Evolutionary conservation across 148 eudicot species (phyloP).

Genomic region (Euryodendron excelsum): DNA sequence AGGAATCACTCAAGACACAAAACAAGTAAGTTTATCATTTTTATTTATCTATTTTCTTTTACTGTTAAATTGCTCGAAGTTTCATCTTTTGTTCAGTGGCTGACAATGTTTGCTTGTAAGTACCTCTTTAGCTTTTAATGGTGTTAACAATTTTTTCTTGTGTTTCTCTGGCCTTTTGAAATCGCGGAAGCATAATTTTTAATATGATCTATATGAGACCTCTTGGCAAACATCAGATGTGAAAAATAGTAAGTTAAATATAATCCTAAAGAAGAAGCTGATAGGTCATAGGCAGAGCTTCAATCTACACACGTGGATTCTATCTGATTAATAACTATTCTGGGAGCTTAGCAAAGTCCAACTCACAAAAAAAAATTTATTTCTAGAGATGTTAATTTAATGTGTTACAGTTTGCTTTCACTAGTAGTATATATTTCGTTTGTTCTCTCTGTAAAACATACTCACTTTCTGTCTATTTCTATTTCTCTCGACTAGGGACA

Average conservation of each 20-base stretch:
- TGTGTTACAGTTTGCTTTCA: no score
- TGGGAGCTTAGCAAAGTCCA: background rate
- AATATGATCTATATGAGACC: background rate
- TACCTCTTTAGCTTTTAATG: background rate
- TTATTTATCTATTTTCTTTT: no score
- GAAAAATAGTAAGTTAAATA: background rate
- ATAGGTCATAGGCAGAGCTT: background rate
- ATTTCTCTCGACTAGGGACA: slow-evolving; percentile 29
- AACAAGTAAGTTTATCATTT: slow-evolving; percentile 25
- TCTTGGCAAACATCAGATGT: background rate
- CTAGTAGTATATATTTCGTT: no score
- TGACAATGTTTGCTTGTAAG: background rate
- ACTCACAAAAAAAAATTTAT: background rate
- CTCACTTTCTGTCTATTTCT: slow-evolving; percentile 13
- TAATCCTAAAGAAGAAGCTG: background rate
- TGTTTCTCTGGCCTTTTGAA: background rate
- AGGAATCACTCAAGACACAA: slow-evolving; percentile 20
- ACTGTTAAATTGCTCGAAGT: no score
- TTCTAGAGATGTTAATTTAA: no score
- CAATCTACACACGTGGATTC: background rate
- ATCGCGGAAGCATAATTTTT: background rate
- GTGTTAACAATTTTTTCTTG: background rate
- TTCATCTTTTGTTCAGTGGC: background rate
- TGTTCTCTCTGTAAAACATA: background rate
- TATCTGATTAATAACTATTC: background rate